Evolutionary conservation across 2,329 filamentous ascomycete genomes (phyloP), one percentile per base, ranked within the genome.

Genomic region (Clarireedia hainanense): DNA sequence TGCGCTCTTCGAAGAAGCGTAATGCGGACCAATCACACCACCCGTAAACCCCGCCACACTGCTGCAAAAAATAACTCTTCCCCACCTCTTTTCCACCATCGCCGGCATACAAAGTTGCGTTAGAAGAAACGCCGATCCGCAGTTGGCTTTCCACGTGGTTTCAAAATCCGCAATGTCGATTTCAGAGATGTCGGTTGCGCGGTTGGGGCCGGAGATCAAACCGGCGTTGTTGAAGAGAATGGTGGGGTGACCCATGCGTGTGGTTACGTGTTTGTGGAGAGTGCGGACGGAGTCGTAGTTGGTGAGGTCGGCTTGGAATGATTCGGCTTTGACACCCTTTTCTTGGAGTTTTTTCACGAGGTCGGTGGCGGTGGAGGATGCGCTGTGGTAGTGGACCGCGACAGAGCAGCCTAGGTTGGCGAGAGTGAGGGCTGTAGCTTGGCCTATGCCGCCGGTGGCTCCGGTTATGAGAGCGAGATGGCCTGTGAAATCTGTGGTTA

Each of bases 401-500:
- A 77, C 68, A 39, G 70, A 67, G 60, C 72, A 75, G 20, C 73
- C 73, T 17, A 71, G 47, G 2, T 61, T 63, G 1, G 74, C 73
- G 5, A 77, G 67, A 10, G 69, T 62, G 1, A 68, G 65, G 47
- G 68, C 69, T 23, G 74, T 75, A 3, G 74, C 72, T 51, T 65
- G 66, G 5, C 74, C 74, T 23, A 76, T 76, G 17, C 73, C 74
- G 20, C 73, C 74, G 20, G 73, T 74, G 7, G 71, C 71, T 10
- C 73, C 73, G 0, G 72, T 74, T 27, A 76, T 68, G 36, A 76
- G 68, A 26, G 59, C 61, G 4, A 63, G 36, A 39, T 63, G 56
- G 4, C 24, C n/a, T 20, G 47, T 39, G 17, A 61, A 55, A 42
- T 63, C 58, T 20, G 59, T 60, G 26, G 47, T 59, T 7, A 61